Base-by-base conservation (phyloP, 2,329 filamentous ascomycete species). In the Daldinia sp. region DNA sequence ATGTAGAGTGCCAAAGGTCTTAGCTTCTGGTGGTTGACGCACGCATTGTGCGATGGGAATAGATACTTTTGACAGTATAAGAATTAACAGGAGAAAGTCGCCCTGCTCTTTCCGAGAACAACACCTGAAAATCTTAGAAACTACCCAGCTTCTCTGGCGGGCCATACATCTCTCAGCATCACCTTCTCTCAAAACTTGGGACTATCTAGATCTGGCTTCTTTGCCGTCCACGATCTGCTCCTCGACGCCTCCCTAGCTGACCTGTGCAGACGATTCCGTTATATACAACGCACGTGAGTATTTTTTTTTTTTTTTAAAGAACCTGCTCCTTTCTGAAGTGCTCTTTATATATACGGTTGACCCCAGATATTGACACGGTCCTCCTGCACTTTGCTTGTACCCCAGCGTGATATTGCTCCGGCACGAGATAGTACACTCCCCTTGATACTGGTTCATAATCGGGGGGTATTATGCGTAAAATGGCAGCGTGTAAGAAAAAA, bases 391-490 rank as follows among this genome's bases (percentile, higher is more conserved):
- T 63, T 28, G 20, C 50, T 60, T 15, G 44, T 48, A 55, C 57
- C 44, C 42, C 51, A 33, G 37, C 62, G 55, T 62, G 56, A 56
- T 60, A 59, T 61, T 60, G 35, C 44, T 59, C 56, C 39, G 54
- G 35, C 18, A 53, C 35, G 42, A 61, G 46, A 60, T 6, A 37
- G 23, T 42, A 39, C 9, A 39, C n/a, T 20, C 12, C 57, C 60
- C 63, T 30, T 66, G 60, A 44, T 65, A 65, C 46, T 60, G 57
- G 30, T 33, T 63, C 66, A 57, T 63, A 53, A 23, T 46, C 54
- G 63, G 55, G 70, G 70, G 65, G 65, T 70, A 72, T 70, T 69
- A 23, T 65, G 60, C 54, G 50, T 64, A 58, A 64, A 63, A 65
- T 35, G 54, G 42, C 18, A 30, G 55, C 28, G 48, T 55, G 56